Conservation (phyloP, 1,139 yeast genomes). For the Groenewaldozyma sp. region DNA sequence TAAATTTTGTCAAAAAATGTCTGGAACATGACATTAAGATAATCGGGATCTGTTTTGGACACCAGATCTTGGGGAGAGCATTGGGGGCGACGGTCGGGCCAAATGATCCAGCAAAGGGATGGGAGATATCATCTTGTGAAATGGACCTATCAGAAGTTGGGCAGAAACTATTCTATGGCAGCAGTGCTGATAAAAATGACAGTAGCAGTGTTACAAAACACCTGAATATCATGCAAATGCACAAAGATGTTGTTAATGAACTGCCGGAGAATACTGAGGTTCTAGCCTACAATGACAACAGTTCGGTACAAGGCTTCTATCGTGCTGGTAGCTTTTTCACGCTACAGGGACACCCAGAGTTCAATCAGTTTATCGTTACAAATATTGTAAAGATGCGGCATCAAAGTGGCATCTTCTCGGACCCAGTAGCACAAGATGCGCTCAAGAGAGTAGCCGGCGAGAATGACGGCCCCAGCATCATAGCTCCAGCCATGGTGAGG, state of each 20-base stretch:
- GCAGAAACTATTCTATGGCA: slow-evolving; percentile 25
- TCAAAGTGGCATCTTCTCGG: slow-evolving; percentile 15
- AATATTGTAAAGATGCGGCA: slow-evolving; percentile 16
- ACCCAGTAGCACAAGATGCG: slow-evolving; percentile 20
- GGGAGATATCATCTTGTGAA: slow-evolving; percentile 62
- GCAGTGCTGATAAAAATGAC: slow-evolving; percentile 24
- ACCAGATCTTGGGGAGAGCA: slow-evolving; percentile 62
- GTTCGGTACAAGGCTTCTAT: slow-evolving; percentile 58
- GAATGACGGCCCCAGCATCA: slow-evolving; percentile 31
- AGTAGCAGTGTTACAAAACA: no score
- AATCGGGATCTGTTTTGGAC: slow-evolving; percentile 72
- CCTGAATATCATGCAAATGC: slow-evolving; percentile 50
- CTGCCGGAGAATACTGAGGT: slow-evolving; percentile 34
- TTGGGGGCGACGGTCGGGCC: slow-evolving; percentile 52
- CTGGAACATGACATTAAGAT: slow-evolving; percentile 24
- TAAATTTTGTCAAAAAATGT: slow-evolving; percentile 30
- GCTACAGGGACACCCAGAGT: slow-evolving; percentile 91
- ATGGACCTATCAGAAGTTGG: slow-evolving; percentile 38
- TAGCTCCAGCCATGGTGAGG: no score
- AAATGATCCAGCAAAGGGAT: slow-evolving; percentile 42
- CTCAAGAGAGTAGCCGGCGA: slow-evolving; percentile 13
- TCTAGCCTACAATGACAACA: slow-evolving; percentile 38
- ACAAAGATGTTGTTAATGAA: slow-evolving; percentile 57
- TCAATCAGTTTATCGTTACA: slow-evolving; percentile 35
- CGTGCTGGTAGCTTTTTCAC: slow-evolving; percentile 43